Conservation (phyloP, 1,139 yeast genomes). For the Arxiozyma bovina region DNA sequence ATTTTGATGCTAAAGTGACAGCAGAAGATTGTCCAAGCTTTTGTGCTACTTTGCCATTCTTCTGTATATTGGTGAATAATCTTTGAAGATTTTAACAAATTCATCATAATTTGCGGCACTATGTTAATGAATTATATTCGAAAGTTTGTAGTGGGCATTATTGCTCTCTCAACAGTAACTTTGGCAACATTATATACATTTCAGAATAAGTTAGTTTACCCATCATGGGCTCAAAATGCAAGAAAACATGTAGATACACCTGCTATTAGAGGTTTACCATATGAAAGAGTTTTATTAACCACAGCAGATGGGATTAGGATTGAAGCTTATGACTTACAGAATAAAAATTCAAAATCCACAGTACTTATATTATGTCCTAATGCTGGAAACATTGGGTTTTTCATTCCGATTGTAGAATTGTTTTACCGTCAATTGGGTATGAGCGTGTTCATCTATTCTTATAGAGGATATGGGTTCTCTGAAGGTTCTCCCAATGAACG, state of each 20-base stretch:
- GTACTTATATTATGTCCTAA: conserved; percentile 78
- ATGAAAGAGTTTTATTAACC: conserved; percentile 48
- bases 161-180: conserved; percentile 32
- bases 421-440: conserved; percentile 58
- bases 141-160: conserved; percentile 28
- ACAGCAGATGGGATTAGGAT: conserved; percentile 61
- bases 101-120: background rate
- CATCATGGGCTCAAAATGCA: conserved; percentile 73
- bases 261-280: conserved; percentile 59
- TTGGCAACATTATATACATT: conserved; percentile 53
- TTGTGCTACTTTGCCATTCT: too few species aligned
- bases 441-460: conserved; percentile 80
- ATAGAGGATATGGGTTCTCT: conserved; percentile 86
- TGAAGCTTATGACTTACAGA: conserved; percentile 40
- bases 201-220: conserved; percentile 70
- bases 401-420: conserved; percentile 70
- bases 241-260: conserved; percentile 74
- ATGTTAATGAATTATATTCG: conserved; percentile 10
- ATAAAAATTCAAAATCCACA: conserved; percentile 46
- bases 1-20: background rate
- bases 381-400: conserved; percentile 95
- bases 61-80: background rate
- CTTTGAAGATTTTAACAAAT: background rate
- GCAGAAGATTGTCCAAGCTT: background rate
- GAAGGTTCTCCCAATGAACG: conserved; percentile 68